Conservation (phyloP, 164 flowering plant species). For the Cinnamomum micranthum region DNA sequence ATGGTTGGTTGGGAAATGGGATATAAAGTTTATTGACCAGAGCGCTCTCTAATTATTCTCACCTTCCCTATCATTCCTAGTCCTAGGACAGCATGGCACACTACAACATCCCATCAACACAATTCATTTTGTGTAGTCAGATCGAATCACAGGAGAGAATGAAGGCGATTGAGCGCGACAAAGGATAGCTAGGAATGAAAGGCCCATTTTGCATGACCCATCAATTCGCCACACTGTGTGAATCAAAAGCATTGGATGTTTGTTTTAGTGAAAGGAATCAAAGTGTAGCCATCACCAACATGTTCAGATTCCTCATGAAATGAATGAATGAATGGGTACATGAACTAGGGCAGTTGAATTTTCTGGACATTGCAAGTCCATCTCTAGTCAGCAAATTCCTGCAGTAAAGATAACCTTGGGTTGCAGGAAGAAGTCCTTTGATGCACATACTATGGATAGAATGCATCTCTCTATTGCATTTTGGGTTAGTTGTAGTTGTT, state of each 20-base stretch:
- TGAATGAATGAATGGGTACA: neutral
- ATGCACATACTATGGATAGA: neutral
- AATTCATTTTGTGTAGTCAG: neutral
- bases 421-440: neutral
- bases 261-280: neutral
- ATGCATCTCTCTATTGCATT: neutral
- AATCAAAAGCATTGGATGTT: neutral
- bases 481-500: neutral
- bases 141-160: neutral
- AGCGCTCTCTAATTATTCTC: too few species aligned
- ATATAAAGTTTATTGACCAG: too few species aligned
- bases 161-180: neutral
- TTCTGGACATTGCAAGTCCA: neutral
- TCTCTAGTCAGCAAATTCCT: neutral
- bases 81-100: neutral
- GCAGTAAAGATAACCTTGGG: neutral
- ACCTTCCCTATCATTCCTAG: neutral
- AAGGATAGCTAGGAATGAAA: neutral
- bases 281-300: constrained; percentile 2
- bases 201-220: neutral
- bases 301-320: neutral
- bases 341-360: neutral
- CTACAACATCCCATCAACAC: neutral
- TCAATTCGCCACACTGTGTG: neutral
- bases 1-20: too few species aligned